phyloP scores from a whole-genome alignment of 768 basidiomycete genomes.

The Tulasnella sp. region DNA sequence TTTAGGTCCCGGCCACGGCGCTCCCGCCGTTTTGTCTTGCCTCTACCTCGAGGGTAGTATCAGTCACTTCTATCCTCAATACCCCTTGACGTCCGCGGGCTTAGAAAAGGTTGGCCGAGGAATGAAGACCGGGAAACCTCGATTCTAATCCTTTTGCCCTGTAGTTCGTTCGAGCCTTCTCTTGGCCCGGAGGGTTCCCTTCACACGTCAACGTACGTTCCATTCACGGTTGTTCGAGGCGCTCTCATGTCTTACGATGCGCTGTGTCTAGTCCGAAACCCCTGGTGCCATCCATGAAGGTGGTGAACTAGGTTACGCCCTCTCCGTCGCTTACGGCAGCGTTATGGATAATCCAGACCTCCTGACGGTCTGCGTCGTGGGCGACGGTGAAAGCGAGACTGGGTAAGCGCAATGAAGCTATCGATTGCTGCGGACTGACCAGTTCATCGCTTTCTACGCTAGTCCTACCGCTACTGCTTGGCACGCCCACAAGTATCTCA shows the following conservation, averaged over 20 bases:
- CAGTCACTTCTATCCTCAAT: slow-evolving; percentile 32
- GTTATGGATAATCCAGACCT: slow-evolving; percentile 88
- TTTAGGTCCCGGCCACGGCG: slow-evolving; percentile 52
- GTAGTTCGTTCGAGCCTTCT: slow-evolving; percentile 63
- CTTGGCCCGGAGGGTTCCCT: slow-evolving; percentile 74
- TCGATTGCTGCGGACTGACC: neutral
- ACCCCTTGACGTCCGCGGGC: slow-evolving; percentile 34
- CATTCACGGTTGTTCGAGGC: neutral
- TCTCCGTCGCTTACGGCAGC: slow-evolving; percentile 75
- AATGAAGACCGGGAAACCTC: slow-evolving; percentile 25
- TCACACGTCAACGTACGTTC: slow-evolving; percentile 37
- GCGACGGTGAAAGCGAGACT: slow-evolving; percentile 79
- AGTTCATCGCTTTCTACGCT: neutral
- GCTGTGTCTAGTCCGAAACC: slow-evolving; percentile 52
- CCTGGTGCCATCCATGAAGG: slow-evolving; percentile 90
- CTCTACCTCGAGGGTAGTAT: slow-evolving; percentile 60
- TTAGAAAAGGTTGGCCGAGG: slow-evolving; percentile 25
- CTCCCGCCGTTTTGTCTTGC: slow-evolving; percentile 75
- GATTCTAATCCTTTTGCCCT: slow-evolving; percentile 23
- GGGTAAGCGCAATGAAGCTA: slow-evolving; percentile 25
- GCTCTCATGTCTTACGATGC: neutral
- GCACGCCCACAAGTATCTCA: slow-evolving; percentile 84
- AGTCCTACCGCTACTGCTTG: slow-evolving; percentile 56
- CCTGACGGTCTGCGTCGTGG: slow-evolving; percentile 66
- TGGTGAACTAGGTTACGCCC: slow-evolving; percentile 76